Evolutionary conservation across 1,284 basidiomycete genomes (phyloP).

Genomic region (Pyrrhoderma noxium): DNA sequence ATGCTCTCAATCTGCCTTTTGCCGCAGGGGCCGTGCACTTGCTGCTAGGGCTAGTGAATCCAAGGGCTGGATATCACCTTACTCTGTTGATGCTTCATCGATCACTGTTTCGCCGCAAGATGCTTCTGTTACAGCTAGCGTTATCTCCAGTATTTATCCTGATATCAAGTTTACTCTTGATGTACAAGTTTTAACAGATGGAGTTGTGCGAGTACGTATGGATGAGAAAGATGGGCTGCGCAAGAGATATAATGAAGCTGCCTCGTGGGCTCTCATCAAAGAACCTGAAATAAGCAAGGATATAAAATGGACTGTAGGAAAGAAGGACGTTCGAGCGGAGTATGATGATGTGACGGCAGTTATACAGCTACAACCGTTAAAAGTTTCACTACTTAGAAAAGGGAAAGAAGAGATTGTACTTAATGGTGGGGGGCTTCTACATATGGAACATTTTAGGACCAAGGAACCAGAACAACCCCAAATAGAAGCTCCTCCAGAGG

Average conservation of each 20-base stretch:
- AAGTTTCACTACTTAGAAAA: slow-evolving; percentile 61
- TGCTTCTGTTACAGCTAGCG: slow-evolving; percentile 59
- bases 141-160: slow-evolving; percentile 78
- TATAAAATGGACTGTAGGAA: slow-evolving; percentile 55
- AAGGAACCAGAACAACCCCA: slow-evolving; percentile 44
- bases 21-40: slow-evolving; percentile 78
- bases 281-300: slow-evolving; percentile 55
- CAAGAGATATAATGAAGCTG: slow-evolving; percentile 85
- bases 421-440: slow-evolving; percentile 85
- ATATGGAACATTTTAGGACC: slow-evolving; percentile 95
- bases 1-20: slow-evolving; percentile 86
- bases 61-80: slow-evolving; percentile 73
- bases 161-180: slow-evolving; percentile 75
- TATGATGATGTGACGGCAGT: slow-evolving; percentile 62
- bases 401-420: slow-evolving; percentile 82
- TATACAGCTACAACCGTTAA: slow-evolving; percentile 69
- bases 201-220: slow-evolving; percentile 77
- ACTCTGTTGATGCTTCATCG: slow-evolving; percentile 57
- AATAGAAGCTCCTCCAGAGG: slow-evolving; percentile 27
- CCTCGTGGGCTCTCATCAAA: slow-evolving; percentile 73
- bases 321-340: slow-evolving; percentile 50
- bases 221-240: slow-evolving; percentile 74
- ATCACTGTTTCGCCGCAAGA: slow-evolving; percentile 44
- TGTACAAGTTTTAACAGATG: slow-evolving; percentile 76
- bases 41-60: slow-evolving; percentile 57